These are phyloP conservation scores for Clavispora carvajalis DNA, from an alignment of 805 yeast species.

Conservation along the genomic window DNA sequence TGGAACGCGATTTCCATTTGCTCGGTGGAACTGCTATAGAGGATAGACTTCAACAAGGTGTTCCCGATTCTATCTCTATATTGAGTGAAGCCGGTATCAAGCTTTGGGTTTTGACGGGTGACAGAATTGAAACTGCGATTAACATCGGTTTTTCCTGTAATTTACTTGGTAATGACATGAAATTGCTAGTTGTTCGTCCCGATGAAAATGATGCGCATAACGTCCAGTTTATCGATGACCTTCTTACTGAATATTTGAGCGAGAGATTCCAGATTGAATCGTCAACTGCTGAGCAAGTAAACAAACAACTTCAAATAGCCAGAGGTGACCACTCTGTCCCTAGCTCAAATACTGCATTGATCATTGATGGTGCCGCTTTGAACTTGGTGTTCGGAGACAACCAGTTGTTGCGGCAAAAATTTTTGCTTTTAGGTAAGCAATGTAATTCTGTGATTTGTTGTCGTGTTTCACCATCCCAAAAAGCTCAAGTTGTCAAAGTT, in stretches of 20 bases:
- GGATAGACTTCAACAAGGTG: constrained; percentile 73
- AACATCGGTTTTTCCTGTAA: constrained; percentile 79
- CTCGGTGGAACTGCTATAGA: constrained; percentile 82
- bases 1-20: constrained; percentile 52
- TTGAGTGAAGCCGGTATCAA: constrained; percentile 71
- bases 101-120: constrained; percentile 81
- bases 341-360: constrained; percentile 57
- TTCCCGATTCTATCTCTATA: constrained; percentile 65
- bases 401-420: constrained; percentile 37
- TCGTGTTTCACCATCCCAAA: constrained; percentile 84
- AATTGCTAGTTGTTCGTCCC: constrained; percentile 57
- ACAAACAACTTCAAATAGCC: constrained; percentile 50
- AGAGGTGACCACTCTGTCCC: constrained; percentile 62
- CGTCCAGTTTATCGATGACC: constrained; percentile 26
- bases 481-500: constrained; percentile 74
- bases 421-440: constrained; percentile 67
- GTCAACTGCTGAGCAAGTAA: constrained; percentile 25
- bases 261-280: constrained; percentile 53
- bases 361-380: constrained; percentile 79
- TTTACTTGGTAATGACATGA: constrained; percentile 62
- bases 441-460: constrained; percentile 82
- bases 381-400: constrained; percentile 44
- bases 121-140: constrained; percentile 78
- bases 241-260: constrained; percentile 43
- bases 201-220: constrained; percentile 34